Base-by-base conservation (phyloP, 805 yeast genomes). In the Cyberlindnera petersonii region DNA sequence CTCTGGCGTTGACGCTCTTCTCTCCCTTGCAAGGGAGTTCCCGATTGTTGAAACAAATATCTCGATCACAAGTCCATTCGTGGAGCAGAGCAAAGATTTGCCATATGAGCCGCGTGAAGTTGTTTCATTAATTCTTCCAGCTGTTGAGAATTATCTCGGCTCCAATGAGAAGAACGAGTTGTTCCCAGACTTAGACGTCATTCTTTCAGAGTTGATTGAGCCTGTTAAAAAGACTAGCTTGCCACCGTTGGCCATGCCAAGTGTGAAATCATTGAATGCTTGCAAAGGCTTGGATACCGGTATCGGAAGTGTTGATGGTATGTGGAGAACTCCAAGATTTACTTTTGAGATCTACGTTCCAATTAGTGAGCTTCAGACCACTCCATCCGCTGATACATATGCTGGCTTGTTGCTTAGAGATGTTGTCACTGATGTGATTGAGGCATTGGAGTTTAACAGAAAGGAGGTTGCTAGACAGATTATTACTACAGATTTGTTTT, bases 391-490 rank as follows among this genome's bases (percentile, higher is more conserved):
- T 4, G 66, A 64, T 1, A 55, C 77, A 2, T 74, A 75, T 42
- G 70, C 69, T 17, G 78, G 82, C 1, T 64, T 86, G 39, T 57
- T 91, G 19, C 68, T 88, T 49, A 76, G 86, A 46, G 98, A 93
- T 56, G 65, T 86, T 24, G 69, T 81, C 24, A 72, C 74, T 35
- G 97, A 91, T 60, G 64, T 85, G 23, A 74, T 89, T 38, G 79
- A 82, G 44, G 78, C 82, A 49, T 65, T 91, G 66, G 95, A 89
- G 48, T 93, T 86, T 69, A 93, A 93, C 64, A 81, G 95, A 55
- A 77, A 76, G 32, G 93, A 86, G 47, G 94, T 86, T 9, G 80
- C 95, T 0, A 78, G 85, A 46, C 96, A 88, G 59, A 72, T 93
- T 31, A 72, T 86, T 22, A 75, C 81, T 6, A 63, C 93, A 39